These are phyloP conservation scores for Mimosa pudica DNA, from an alignment of 306 rosid genomes.

Conservation along the genomic window DNA sequence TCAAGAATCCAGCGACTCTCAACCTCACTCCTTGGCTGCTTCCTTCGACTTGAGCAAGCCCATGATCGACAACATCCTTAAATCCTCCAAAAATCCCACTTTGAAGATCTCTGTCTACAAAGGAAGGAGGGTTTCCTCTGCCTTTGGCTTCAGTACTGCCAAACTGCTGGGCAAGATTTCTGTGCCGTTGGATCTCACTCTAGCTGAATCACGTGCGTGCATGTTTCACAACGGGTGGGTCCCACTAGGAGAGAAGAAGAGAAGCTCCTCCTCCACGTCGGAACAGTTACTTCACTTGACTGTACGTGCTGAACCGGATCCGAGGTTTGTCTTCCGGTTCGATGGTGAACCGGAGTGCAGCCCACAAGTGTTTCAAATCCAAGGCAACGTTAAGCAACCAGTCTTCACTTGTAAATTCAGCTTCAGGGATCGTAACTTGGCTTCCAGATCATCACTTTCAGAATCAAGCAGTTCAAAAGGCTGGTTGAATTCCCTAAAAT, in stretches of 20 bases:
- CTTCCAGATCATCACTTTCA: neutral
- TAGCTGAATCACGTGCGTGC: slow-evolving; percentile 45
- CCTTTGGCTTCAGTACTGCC: slow-evolving; percentile 42
- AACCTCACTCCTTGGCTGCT: slow-evolving; percentile 53
- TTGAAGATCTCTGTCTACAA: slow-evolving; percentile 58
- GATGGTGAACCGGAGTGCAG: slow-evolving; percentile 90
- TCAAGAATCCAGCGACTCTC: slow-evolving; percentile 13
- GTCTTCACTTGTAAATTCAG: slow-evolving; percentile 61
- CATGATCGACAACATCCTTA: slow-evolving; percentile 43
- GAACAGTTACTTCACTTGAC: slow-evolving; percentile 53
- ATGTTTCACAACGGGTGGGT: slow-evolving; percentile 73
- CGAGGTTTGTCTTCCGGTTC: slow-evolving; percentile 76
- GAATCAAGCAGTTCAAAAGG: slow-evolving; percentile 3
- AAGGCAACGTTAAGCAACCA: slow-evolving; percentile 58
- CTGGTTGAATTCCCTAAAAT: slow-evolving; percentile 4
- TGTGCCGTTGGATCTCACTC: slow-evolving; percentile 50
- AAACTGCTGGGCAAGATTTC: slow-evolving; percentile 54
- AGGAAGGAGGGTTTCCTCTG: slow-evolving; percentile 35
- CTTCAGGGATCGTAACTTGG: slow-evolving; percentile 45
- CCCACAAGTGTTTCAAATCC: slow-evolving; percentile 79
- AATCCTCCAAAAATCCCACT: slow-evolving; percentile 26
- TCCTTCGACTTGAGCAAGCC: slow-evolving; percentile 59
- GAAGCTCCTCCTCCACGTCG: neutral
- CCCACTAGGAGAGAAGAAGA: slow-evolving; percentile 34
- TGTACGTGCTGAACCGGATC: slow-evolving; percentile 67